Evolutionary conservation across 2,329 filamentous ascomycete species (phyloP).

Genomic region (Fusarium heterosporum): DNA sequence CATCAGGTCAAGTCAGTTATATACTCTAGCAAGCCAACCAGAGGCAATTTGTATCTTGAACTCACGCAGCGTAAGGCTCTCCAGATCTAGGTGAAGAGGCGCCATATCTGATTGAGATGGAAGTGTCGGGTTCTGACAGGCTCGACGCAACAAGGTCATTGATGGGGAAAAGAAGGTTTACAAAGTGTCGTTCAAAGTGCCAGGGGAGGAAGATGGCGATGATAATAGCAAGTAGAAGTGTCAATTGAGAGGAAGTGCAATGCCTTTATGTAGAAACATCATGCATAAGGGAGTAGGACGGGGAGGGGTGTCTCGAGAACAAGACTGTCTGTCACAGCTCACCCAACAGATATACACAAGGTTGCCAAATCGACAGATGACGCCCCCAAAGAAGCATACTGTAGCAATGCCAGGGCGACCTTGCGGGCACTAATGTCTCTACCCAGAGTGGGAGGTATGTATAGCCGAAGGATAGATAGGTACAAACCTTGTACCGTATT

Average conservation of each 20-base stretch:
- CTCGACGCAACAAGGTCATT: conserved; percentile 33
- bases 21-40: background rate
- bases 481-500: conserved; percentile 2
- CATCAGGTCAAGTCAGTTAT: conserved; percentile 5
- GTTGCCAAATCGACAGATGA: conserved; percentile 7
- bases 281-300: background rate
- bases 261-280: conserved; percentile 22
- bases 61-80: conserved; percentile 30
- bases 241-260: conserved; percentile 19
- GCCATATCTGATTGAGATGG: conserved; percentile 28
- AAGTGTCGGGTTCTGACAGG: conserved; percentile 10
- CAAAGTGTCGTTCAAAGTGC: conserved; percentile 1
- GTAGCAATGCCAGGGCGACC: background rate
- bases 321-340: background rate
- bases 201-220: background rate
- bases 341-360: conserved; percentile 3
- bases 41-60: background rate
- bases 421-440: conserved; percentile 24
- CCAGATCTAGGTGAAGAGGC: conserved; percentile 19
- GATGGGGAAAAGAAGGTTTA: background rate
- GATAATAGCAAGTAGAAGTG: background rate
- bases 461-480: conserved; percentile 8
- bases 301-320: conserved; percentile 1
- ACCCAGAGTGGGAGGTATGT: conserved; percentile 7
- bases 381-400: background rate